Percentiles rank a stretch among this genome's conserved stretches.
Conservation (phyloP, 2,329 filamentous ascomycete genomes). For the Fusarium globosum region DNA sequence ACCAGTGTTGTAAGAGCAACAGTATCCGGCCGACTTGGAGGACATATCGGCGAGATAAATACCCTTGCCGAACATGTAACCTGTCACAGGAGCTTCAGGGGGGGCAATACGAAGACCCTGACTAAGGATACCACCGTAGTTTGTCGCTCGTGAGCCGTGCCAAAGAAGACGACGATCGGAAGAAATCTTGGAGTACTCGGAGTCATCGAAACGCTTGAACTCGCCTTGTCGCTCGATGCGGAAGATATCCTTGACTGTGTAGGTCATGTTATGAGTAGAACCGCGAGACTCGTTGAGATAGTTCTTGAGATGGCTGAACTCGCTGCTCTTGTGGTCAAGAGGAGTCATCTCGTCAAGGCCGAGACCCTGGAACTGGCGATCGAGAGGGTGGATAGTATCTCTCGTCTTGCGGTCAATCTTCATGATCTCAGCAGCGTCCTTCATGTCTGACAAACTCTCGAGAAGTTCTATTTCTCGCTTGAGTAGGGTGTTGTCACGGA, state of each 20-base stretch:
- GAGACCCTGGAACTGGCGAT: slow-evolving; percentile 77
- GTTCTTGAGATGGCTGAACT: slow-evolving; percentile 72
- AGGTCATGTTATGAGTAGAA: slow-evolving; percentile 70
- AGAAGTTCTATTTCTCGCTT: slow-evolving; percentile 84
- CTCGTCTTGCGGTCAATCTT: slow-evolving; percentile 66
- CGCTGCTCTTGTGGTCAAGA: slow-evolving; percentile 66
- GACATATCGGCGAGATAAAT: slow-evolving; percentile 90
- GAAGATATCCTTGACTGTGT: slow-evolving; percentile 80
- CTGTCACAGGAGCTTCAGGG: slow-evolving; percentile 80
- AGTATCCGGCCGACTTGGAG: slow-evolving; percentile 85
- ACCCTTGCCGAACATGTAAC: slow-evolving; percentile 92
- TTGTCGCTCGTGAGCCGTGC: slow-evolving; percentile 87
- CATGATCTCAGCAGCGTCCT: slow-evolving; percentile 81
- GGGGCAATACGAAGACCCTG: slow-evolving; percentile 93
- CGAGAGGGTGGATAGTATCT: slow-evolving; percentile 71
- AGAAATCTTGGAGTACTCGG: slow-evolving; percentile 62
- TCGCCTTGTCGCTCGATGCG: slow-evolving; percentile 83
- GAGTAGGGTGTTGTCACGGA: slow-evolving; percentile 65
- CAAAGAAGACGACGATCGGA: slow-evolving; percentile 82
- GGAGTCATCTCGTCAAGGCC: slow-evolving; percentile 81
- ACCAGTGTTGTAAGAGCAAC: slow-evolving; percentile 69
- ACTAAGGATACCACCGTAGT: slow-evolving; percentile 87
- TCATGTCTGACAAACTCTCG: slow-evolving; percentile 86
- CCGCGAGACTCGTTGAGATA: slow-evolving; percentile 78
- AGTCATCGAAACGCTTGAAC: slow-evolving; percentile 72